Base-by-base conservation (phyloP, 306 rosid genomes). In the Mimosa bimucronata region DNA sequence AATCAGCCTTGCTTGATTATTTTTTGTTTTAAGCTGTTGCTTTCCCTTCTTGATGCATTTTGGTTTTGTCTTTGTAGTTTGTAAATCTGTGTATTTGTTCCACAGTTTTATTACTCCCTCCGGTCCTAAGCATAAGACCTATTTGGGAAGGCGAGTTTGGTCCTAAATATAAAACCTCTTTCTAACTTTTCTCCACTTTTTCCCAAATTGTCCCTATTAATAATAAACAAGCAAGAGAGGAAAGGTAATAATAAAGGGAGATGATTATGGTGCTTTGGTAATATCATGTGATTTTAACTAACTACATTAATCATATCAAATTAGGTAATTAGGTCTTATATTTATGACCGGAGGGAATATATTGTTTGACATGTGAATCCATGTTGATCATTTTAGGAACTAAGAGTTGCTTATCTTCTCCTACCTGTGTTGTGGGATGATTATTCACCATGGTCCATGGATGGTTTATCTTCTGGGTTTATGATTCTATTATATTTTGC, bases 401-500 rank as follows among this genome's bases (percentile, higher is more conserved):
- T 52, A 45, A 6, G 52, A 52, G 65, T 57, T n/a, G 26, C 38
- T 80, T 41, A 13, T 28, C 42, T 64, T 9, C 31, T 23, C 21
- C 30, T 58, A 30, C 31, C 21, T 58, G 65, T 23, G 30, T 58
- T 1, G 16, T 25, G 31, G 18, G 31, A 58, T 58, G 4, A 25
- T 58, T 58, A 11, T 23, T 25, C 31, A 25, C 65, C 65, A 57
- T 58, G 16, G 34, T 11, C 65, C 65, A 57, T 58, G 16, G 34
- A 58, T 58, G 65, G 14, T 58, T 58, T 58, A 45, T 44, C 41
- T 34, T 41, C 53, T 23, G 73, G 41, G 60, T 71, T 77, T 66
- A 66, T 58, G 31, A 52, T 83, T 79, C 55, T 40, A 16, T 78
- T 82, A 42, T 76, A 80, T 83, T 55, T 74, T 89, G 91, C 97